Evolutionary conservation across 2,329 filamentous ascomycete species (phyloP).

Genomic region (Escovopsis sp.): DNA sequence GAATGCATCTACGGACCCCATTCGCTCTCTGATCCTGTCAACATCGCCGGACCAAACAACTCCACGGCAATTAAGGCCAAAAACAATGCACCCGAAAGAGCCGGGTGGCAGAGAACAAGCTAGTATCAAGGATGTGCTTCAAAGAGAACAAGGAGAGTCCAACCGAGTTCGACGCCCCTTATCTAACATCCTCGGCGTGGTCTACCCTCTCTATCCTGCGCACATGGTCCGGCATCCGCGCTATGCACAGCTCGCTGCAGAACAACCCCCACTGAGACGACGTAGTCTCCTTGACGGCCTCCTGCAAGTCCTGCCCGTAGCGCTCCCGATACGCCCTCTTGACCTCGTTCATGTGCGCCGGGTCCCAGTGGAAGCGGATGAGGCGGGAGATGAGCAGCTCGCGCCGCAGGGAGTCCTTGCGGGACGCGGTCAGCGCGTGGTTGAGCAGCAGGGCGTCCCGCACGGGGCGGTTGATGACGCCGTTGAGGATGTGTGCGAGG

Average conservation of each 20-base stretch:
- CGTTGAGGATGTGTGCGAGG: conserved; percentile 88
- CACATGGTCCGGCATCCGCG: conserved; percentile 43
- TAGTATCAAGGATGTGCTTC: no score
- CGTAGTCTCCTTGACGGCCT: conserved; percentile 64
- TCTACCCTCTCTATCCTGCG: conserved; percentile 27
- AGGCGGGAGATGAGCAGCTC: conserved; percentile 80
- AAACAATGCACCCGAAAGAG: no score
- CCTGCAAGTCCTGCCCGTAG: conserved; percentile 59
- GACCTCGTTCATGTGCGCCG: conserved; percentile 61
- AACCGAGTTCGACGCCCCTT: background rate
- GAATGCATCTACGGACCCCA: no score
- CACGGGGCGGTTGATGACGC: conserved; percentile 87
- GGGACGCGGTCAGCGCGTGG: conserved; percentile 68
- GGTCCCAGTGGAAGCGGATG: conserved; percentile 86
- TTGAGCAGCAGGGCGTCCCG: conserved; percentile 82
- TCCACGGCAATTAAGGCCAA: no score
- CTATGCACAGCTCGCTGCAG: conserved; percentile 53
- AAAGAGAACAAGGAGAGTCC: no score
- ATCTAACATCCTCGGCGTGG: conserved; percentile 5
- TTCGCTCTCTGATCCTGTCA: no score
- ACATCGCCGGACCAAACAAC: no score
- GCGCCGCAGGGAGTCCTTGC: conserved; percentile 55
- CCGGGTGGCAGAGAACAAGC: no score
- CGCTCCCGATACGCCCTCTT: conserved; percentile 67
- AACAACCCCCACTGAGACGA: conserved; percentile 65